A percentile compares a stretch with the other conserved stretches of the same genome.
Evolutionary conservation across 768 basidiomycete species (phyloP).

Genomic region (Xerocomellus intermedius): DNA sequence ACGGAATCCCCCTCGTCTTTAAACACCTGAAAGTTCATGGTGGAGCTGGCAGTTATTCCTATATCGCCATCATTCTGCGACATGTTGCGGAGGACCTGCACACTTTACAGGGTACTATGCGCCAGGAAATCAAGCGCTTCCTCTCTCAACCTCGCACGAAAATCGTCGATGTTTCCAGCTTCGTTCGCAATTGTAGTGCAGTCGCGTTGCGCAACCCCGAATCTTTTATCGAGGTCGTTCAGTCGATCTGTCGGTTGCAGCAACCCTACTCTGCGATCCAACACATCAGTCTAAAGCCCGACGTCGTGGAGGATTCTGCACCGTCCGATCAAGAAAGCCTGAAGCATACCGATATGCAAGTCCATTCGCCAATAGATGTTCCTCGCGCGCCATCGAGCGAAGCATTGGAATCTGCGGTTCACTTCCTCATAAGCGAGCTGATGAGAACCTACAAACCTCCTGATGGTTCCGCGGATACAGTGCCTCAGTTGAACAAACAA

Average conservation of each 20-base stretch:
- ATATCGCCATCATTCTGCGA: constrained; percentile 85
- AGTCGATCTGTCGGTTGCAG: constrained; percentile 68
- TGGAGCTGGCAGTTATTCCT: constrained; percentile 70
- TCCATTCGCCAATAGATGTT: constrained; percentile 40
- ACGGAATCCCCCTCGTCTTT: constrained; percentile 65
- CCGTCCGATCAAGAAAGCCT: constrained; percentile 9
- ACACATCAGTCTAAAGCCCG: constrained; percentile 57
- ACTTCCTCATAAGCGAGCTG: constrained; percentile 72
- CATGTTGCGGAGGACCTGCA: constrained; percentile 82
- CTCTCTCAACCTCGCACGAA: constrained; percentile 71
- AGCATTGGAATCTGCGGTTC: constrained; percentile 57
- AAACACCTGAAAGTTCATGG: constrained; percentile 58
- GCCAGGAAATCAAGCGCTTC: constrained; percentile 78
- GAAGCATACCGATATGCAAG: constrained; percentile 54
- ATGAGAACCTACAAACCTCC: constrained; percentile 56
- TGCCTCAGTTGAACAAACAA: constrained; percentile 15
- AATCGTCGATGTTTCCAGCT: constrained; percentile 65
- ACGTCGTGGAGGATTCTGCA: constrained; percentile 20
- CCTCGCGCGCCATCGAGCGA: constrained; percentile 35
- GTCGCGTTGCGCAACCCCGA: constrained; percentile 80
- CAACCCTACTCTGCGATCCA: constrained; percentile 57
- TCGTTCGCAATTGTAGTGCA: constrained; percentile 72
- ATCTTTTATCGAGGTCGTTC: constrained; percentile 72
- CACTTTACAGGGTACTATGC: constrained; percentile 70
- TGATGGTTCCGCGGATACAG: constrained; percentile 29